phyloP scores from a whole-genome alignment of 163 green algal species.

The Scenedesmus sp. region DNA sequence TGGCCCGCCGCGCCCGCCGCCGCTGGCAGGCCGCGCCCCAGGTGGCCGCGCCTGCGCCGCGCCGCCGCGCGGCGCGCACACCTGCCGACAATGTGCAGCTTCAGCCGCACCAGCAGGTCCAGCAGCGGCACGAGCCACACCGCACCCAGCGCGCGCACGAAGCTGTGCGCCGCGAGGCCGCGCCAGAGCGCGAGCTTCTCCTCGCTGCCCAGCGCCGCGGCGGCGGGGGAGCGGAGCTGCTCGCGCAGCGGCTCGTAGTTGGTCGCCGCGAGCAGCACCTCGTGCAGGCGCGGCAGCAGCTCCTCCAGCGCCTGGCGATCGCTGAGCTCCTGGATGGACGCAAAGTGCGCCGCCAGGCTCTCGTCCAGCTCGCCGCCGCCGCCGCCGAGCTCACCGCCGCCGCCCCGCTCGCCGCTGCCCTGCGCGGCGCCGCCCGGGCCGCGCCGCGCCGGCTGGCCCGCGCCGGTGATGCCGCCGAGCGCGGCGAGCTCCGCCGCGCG shows the following conservation, averaged over 20 bases:
- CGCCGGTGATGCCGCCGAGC: background rate
- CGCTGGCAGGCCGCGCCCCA: no score
- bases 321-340: constrained; percentile 39
- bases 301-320: constrained; percentile 46
- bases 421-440: no score
- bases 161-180: constrained; percentile 35
- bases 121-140: constrained; percentile 48
- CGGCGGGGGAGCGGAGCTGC: constrained; percentile 11
- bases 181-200: constrained; percentile 38
- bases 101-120: constrained; percentile 48
- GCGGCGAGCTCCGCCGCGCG: constrained; percentile 5
- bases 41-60: no score
- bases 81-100: constrained; percentile 40
- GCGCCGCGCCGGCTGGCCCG: background rate
- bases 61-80: background rate
- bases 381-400: no score
- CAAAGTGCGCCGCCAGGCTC: constrained; percentile 39
- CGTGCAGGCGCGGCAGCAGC: constrained; percentile 38
- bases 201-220: constrained; percentile 6
- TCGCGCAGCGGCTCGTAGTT: constrained; percentile 32
- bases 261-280: constrained; percentile 12
- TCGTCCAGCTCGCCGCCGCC: constrained; percentile 16
- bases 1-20: no score
- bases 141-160: constrained; percentile 27
- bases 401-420: no score